Evolutionary conservation across 768 basidiomycete genomes (phyloP).

Genomic region (Panellus pusillus): DNA sequence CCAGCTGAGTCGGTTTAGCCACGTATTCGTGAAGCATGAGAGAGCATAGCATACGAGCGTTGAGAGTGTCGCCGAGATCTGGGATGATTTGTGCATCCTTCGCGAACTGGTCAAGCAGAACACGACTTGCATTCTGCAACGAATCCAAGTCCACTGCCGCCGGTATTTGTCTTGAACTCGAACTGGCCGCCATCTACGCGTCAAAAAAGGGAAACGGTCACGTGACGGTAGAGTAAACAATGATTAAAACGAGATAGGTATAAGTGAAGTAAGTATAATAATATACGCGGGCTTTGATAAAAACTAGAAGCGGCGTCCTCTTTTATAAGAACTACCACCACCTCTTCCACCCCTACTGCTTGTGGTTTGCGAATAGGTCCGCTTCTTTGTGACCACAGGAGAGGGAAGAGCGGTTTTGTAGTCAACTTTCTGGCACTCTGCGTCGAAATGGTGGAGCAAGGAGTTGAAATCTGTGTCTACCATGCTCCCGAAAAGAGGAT

Average conservation of each 20-base stretch:
- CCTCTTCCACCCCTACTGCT: not conserved
- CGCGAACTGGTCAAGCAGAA: constrained; percentile 65
- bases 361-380: constrained; percentile 16
- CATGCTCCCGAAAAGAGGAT: constrained; percentile 48
- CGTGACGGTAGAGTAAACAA: not conserved
- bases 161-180: constrained; percentile 26
- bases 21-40: not conserved
- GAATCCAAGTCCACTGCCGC: constrained; percentile 56
- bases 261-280: not conserved
- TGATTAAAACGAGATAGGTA: not conserved
- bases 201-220: not conserved
- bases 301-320: constrained; percentile 6
- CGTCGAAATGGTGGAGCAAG: constrained; percentile 39
- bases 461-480: constrained; percentile 39
- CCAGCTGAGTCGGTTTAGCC: constrained; percentile 43
- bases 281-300: not conserved
- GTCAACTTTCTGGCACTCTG: constrained; percentile 37
- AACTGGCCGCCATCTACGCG: constrained; percentile 9
- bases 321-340: constrained; percentile 1
- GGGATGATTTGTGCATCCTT: constrained; percentile 78
- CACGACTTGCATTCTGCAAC: constrained; percentile 64
- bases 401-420: constrained; percentile 23
- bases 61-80: constrained; percentile 70
- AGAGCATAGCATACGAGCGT: constrained; percentile 51
- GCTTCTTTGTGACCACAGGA: constrained; percentile 13